A percentile compares a stretch with the other conserved stretches of the same genome.
Evolutionary conservation across 345 rosid genomes (phyloP).

Genomic region (Dovyalis caffra): DNA sequence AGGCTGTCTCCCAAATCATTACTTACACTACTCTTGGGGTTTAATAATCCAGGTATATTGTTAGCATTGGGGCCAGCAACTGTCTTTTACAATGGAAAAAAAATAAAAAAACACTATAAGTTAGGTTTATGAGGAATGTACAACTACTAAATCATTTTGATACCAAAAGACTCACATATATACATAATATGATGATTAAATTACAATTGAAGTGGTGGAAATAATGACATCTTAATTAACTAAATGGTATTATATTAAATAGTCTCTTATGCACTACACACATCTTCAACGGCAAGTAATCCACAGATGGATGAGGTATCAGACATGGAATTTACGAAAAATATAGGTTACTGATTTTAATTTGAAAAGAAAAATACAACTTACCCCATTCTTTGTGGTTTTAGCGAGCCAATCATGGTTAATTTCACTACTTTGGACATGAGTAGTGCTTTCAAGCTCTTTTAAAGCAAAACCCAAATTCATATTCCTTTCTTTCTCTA

Average conservation of each 20-base stretch:
- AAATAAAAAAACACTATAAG: slow-evolving; percentile 34
- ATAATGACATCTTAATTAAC: not conserved
- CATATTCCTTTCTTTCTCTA: slow-evolving; percentile 80
- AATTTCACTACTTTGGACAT: slow-evolving; percentile 18
- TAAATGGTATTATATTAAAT: not conserved
- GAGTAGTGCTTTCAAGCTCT: slow-evolving; percentile 37
- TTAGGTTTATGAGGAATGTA: slow-evolving; percentile 18
- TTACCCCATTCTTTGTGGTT: slow-evolving; percentile 49
- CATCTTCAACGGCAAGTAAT: not conserved
- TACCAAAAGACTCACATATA: not conserved
- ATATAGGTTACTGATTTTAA: not conserved
- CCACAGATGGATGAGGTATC: not conserved
- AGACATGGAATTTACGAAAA: not conserved
- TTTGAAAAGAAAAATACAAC: slow-evolving; percentile 26
- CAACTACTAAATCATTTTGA: not conserved
- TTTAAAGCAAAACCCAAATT: slow-evolving; percentile 57
- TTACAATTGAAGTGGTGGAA: not conserved
- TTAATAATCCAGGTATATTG: slow-evolving; percentile 21
- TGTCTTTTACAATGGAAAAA: slow-evolving; percentile 57
- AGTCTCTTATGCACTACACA: not conserved
- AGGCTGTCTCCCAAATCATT: slow-evolving; percentile 19
- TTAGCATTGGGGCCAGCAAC: slow-evolving; percentile 45
- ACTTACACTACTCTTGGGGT: slow-evolving; percentile 19
- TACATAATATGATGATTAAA: not conserved
- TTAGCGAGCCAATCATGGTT: slow-evolving; percentile 35